Conservation (phyloP, 495 filamentous ascomycete species). For the Friedmanniomyces simplex region DNA sequence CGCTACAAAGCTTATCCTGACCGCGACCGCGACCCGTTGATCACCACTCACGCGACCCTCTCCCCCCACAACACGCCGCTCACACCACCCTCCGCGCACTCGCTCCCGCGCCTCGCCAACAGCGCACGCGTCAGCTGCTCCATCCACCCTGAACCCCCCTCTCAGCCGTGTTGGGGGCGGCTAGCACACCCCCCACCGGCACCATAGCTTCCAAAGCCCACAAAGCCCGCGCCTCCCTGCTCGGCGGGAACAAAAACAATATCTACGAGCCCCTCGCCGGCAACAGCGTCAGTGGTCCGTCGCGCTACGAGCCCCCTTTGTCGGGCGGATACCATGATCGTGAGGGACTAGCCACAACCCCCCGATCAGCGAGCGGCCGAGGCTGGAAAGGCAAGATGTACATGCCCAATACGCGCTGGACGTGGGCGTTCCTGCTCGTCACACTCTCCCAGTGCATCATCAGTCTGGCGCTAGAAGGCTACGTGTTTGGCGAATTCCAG, state of each 20-base stretch:
- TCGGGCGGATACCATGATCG: conserved; percentile 18
- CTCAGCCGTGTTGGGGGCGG: conserved; percentile 3
- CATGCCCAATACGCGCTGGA: conserved; percentile 71
- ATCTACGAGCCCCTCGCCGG: conserved; percentile 15
- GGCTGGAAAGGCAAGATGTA: conserved; percentile 40
- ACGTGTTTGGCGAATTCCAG: conserved; percentile 62
- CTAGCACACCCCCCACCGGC: conserved; percentile 10
- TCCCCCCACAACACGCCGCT: neutral
- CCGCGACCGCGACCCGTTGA: neutral
- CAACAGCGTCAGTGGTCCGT: neutral
- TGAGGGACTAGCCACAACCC: conserved; percentile 7
- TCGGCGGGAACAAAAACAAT: conserved; percentile 3
- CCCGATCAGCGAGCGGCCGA: neutral
- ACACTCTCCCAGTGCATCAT: conserved; percentile 67
- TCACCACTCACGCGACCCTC: neutral
- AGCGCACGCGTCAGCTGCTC: neutral
- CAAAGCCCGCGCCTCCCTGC: conserved; percentile 11
- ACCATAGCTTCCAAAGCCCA: conserved; percentile 15
- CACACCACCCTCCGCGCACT: neutral
- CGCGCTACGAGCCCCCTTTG: neutral
- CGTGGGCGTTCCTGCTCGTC: conserved; percentile 69
- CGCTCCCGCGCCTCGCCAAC: neutral
- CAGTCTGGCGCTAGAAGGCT: conserved; percentile 76
- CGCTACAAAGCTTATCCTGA: too few relatives aligned
- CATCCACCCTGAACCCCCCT: neutral